Base-by-base conservation (phyloP, 1,284 basidiomycete genomes). In the Heimioporus retisporus region DNA sequence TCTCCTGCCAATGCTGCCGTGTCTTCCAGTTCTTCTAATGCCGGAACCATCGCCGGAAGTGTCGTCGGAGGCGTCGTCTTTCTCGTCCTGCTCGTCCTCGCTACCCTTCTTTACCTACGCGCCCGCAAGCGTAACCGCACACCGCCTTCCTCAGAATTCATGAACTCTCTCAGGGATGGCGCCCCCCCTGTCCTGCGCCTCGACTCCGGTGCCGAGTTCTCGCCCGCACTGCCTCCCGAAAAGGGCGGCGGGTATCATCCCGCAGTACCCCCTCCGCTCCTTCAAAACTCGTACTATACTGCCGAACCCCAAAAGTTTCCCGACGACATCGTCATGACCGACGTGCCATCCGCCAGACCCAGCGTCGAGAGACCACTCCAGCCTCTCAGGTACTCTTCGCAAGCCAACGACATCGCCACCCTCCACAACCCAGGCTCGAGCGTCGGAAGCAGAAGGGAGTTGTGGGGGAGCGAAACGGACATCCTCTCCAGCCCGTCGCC, bases 111-210 rank as follows among this genome's bases (percentile, higher is more conserved):
- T 61, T 75, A 79, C 64, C 68, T 81, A n/a, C 77, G 80, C 48
- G 76, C 78, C 16, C 77, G 81, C 25, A 81, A 78, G 56, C 79
- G 77, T 64, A 80, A 73, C 40, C 82, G 77, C 54, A 81, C 75
- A 18, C 80, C 85, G 6, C 87, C 88, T 3, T 88, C 88, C 5
- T 80, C 85, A 11, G 85, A 87, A 68, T 88, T 87, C 69, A 73
- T 79, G 46, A 72, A 79, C 23, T 67, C 75, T 25, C 65, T 77
- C 59, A 65, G 62, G 55, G 65, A 59, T 0, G 79, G 77, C 16
- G 55, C 60, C n/a, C 7, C 69, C 7, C 78, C 77, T 8, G 65
- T 78, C 53, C 66, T 77, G 21, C 76, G 76, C 18, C 67, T 79
- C 23, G 77, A 74, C 13, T 74, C 68, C 2, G 70, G 75, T n/a